Evolutionary conservation across 768 basidiomycete species (phyloP).

Genomic region (Termitomyces sp.): DNA sequence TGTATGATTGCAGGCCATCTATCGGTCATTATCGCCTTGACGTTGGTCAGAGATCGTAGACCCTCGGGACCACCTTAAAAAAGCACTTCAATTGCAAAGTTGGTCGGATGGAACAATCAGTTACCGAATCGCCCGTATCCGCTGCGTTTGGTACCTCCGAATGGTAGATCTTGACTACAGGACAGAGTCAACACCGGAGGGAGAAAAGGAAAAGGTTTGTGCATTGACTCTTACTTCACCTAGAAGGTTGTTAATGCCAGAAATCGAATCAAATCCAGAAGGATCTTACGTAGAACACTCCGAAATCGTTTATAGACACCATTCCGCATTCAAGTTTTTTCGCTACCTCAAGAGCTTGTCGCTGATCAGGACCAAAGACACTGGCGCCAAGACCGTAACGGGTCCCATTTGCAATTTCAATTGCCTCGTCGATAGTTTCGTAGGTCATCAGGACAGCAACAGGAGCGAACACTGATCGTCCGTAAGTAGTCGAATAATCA

Average conservation of each 20-base stretch:
- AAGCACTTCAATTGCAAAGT: slow-evolving; percentile 6
- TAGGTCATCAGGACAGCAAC: slow-evolving; percentile 85
- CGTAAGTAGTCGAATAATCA: not conserved
- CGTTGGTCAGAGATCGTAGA: slow-evolving; percentile 78
- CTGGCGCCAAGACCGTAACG: slow-evolving; percentile 89
- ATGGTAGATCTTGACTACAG: slow-evolving; percentile 81
- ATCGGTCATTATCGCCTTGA: slow-evolving; percentile 85
- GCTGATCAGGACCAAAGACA: slow-evolving; percentile 86
- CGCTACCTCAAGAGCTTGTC: slow-evolving; percentile 74
- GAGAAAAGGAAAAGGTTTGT: not conserved
- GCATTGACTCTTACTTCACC: slow-evolving; percentile 53
- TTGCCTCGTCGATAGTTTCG: slow-evolving; percentile 76
- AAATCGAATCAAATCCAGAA: not conserved
- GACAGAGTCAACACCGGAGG: not conserved
- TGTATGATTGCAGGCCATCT: slow-evolving; percentile 79
- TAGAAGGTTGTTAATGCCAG: slow-evolving; percentile 18
- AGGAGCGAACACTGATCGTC: slow-evolving; percentile 78
- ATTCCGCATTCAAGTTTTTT: slow-evolving; percentile 86
- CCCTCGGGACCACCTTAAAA: slow-evolving; percentile 88
- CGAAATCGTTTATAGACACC: slow-evolving; percentile 97
- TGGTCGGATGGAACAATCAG: slow-evolving; percentile 14
- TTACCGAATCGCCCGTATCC: slow-evolving; percentile 92
- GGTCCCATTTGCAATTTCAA: slow-evolving; percentile 84
- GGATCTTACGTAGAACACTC: slow-evolving; percentile 68
- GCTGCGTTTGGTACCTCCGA: slow-evolving; percentile 87